A percentile compares a stretch with the other conserved stretches of the same genome.
Evolutionary conservation across 306 rosid species (phyloP).

Genomic region (Castanea mollissima): DNA sequence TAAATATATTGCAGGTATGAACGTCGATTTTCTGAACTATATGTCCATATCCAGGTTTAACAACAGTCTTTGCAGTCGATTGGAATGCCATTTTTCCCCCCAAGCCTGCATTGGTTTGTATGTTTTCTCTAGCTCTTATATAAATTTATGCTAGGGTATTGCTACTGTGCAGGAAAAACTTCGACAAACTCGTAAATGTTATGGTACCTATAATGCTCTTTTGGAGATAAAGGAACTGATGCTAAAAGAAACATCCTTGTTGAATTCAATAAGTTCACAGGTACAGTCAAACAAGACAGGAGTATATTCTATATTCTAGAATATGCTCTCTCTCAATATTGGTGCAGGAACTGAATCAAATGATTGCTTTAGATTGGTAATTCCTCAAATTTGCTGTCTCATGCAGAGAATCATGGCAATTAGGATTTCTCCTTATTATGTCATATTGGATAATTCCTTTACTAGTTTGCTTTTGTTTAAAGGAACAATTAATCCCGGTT

Average conservation of each 20-base stretch:
- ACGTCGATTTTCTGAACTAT: slow-evolving; percentile 65
- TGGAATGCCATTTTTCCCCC: slow-evolving; percentile 2
- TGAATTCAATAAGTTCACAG: slow-evolving; percentile 90
- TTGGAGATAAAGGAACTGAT: slow-evolving; percentile 90
- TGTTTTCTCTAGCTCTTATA: slow-evolving; percentile 13
- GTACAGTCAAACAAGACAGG: slow-evolving; percentile 37
- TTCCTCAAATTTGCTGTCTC: neutral
- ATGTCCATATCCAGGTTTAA: slow-evolving; percentile 70
- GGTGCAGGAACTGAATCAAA: neutral
- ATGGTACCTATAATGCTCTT: slow-evolving; percentile 83
- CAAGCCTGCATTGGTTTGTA: neutral
- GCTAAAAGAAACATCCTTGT: slow-evolving; percentile 81
- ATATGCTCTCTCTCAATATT: neutral
- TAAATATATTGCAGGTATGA: slow-evolving; percentile 59
- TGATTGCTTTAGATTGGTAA: neutral
- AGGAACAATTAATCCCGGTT: too few relatives aligned
- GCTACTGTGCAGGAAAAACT: slow-evolving; percentile 59
- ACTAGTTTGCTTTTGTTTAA: too few relatives aligned
- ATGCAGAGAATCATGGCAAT: too few relatives aligned
- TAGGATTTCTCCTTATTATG: too few relatives aligned
- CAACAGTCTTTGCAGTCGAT: slow-evolving; percentile 1
- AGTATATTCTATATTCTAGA: neutral
- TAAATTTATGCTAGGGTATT: slow-evolving; percentile 9
- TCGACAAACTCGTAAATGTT: slow-evolving; percentile 73
- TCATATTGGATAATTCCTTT: too few relatives aligned